Percentiles rank a stretch among this genome's conserved stretches.
phyloP scores from a whole-genome alignment of 2,329 filamentous ascomycete genomes.

The Xylaria arbuscula region DNA sequence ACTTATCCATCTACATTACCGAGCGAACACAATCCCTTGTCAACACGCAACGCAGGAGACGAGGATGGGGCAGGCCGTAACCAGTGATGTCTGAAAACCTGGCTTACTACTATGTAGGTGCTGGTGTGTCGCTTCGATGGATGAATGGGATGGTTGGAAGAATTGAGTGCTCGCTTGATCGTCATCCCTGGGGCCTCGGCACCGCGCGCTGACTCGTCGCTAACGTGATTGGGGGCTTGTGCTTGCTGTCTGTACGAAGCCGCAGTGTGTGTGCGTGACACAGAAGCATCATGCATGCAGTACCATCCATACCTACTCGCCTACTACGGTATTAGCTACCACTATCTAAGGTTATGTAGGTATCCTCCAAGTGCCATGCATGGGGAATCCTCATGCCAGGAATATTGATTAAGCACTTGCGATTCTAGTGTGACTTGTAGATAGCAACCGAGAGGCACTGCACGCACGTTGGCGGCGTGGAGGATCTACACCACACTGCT shows the following conservation, averaged over 20 bases:
- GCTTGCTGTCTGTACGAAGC: background rate
- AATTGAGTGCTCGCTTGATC: constrained; percentile 27
- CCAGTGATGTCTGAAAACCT: background rate
- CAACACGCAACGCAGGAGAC: background rate
- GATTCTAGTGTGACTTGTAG: background rate
- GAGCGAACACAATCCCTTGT: background rate
- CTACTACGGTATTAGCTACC: too few species aligned
- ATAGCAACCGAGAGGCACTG: constrained; percentile 22
- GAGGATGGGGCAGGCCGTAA: background rate
- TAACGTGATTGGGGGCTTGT: background rate
- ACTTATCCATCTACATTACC: too few species aligned
- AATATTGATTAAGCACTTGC: constrained; percentile 1
- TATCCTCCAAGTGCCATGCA: background rate
- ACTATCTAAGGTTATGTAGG: too few species aligned
- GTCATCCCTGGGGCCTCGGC: constrained; percentile 9
- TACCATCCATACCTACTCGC: too few species aligned
- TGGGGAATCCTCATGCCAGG: constrained; percentile 7
- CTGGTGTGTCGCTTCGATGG: constrained; percentile 9
- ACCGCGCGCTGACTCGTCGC: background rate
- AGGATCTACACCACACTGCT: constrained; percentile 8
- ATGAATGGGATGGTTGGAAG: background rate
- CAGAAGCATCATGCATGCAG: background rate
- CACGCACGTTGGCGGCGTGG: constrained; percentile 29
- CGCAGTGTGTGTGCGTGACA: background rate
- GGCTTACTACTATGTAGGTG: background rate